phyloP scores from a whole-genome alignment of 306 rosid genomes.

The Trifolium repens region DNA sequence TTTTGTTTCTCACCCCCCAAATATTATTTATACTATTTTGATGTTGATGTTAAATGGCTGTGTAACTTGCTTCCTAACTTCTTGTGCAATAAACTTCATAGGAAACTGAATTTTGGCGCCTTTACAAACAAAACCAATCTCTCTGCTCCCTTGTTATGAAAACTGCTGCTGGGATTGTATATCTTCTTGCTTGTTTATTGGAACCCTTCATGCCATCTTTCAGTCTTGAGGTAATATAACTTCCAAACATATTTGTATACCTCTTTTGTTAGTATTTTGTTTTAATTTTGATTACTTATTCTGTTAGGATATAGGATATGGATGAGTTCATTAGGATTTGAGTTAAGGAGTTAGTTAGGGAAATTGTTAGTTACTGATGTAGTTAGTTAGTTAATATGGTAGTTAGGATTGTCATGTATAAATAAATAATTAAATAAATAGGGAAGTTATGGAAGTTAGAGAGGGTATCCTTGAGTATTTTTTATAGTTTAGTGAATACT shows the following conservation, averaged over 20 bases:
- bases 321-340: background rate
- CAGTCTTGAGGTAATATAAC: slow-evolving; percentile 65
- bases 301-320: background rate
- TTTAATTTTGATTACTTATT: slow-evolving; percentile 24
- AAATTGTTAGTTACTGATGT: background rate
- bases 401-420: background rate
- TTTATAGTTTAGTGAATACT: background rate
- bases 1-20: background rate
- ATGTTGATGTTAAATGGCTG: background rate
- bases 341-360: background rate
- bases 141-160: slow-evolving; percentile 79
- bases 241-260: slow-evolving; percentile 2
- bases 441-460: background rate
- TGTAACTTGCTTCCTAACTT: background rate
- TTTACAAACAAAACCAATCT: slow-evolving; percentile 78
- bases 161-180: slow-evolving; percentile 86
- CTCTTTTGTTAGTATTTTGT: background rate
- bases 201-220: slow-evolving; percentile 97
- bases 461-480: background rate
- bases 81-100: slow-evolving; percentile 42
- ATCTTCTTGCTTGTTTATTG: slow-evolving; percentile 82
- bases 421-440: too few relatives aligned
- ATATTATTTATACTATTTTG: slow-evolving; percentile 4
- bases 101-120: slow-evolving; percentile 91
- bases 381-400: background rate